Base-by-base conservation (phyloP, 2,329 filamentous ascomycete species). In the Zelopaecilomyces penicillatus region DNA sequence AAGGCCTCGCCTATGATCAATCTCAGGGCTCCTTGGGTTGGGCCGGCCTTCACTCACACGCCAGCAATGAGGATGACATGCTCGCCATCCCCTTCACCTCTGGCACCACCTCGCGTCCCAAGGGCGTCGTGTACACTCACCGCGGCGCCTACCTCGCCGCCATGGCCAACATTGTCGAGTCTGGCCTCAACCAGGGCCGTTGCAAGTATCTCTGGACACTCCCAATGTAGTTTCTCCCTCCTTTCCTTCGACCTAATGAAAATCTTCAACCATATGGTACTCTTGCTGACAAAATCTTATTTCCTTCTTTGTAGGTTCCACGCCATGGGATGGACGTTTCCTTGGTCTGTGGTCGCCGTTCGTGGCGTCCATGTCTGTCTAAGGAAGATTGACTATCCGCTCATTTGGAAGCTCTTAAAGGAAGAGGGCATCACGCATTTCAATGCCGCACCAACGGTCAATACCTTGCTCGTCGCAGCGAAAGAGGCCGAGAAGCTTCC, bases 361-460 rank as follows among this genome's bases (percentile, higher is more conserved):
- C 76, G 93, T 49, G 93, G 91, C n/a, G 94, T 91, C 3, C 89
- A 97, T 63, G 89, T 95, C 61, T 96, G 90, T 57, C 72, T 98
- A 12, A 79, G 93, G 49, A 97, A 95, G 70, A 87, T 98, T 52
- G 89, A 97, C 65, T 98, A 98, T 60, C 80, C 87, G 0, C 73
- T 91, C 47, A 95, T 98, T 48, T 98, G 93, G 93, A 77, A 78
- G 40, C 68, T 98, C 4, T 69, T 98, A 31, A 94, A 89, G 58
- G 78, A 88, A 42, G 87, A 97, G 64, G 73, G 78, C 5, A 85
- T 98, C 51, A 97, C 89, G 1, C 93, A 98, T 65, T 97, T 94
- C 69, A 95, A 91, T 59, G 91, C 91, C 1, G 93, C 91, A 0
- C 93, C 93, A 0, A 98, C 93, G 0, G 93, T 98, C 42, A 97